These are phyloP conservation scores for Aegle marmelos DNA, from an alignment of 345 rosid genomes.

Conservation along the genomic window DNA sequence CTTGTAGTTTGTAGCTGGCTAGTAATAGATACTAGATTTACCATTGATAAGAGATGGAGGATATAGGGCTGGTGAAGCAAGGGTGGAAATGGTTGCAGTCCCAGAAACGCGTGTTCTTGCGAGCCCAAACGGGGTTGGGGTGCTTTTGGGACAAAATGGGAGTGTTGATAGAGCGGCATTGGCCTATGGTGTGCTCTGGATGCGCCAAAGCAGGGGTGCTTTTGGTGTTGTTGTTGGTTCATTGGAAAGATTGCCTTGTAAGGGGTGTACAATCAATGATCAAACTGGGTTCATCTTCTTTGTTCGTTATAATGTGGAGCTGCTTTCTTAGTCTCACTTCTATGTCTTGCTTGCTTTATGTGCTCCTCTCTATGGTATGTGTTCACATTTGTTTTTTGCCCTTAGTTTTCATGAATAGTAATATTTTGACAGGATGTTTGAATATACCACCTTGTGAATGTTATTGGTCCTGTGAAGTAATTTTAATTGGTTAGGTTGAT, in stretches of 20 bases:
- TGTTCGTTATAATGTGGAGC: conserved; percentile 96
- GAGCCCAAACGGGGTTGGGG: conserved; percentile 35
- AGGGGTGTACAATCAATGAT: conserved; percentile 70
- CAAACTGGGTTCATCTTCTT: conserved; percentile 77
- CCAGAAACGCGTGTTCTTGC: conserved; percentile 55
- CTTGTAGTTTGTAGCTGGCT: background rate
- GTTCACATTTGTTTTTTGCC: background rate
- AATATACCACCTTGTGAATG: background rate
- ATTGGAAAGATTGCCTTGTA: conserved; percentile 66
- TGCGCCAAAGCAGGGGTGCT: conserved; percentile 46
- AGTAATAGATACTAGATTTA: background rate
- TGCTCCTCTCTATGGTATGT: conserved; percentile 82
- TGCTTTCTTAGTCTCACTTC: conserved; percentile 97
- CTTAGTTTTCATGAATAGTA: background rate
- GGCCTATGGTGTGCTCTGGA: conserved; percentile 82
- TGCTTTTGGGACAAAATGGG: conserved; percentile 53
- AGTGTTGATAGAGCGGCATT: conserved; percentile 63
- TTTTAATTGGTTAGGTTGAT: background rate
- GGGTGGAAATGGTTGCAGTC: conserved; percentile 86
- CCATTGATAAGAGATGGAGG: conserved; percentile 56
- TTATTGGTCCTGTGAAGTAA: background rate
- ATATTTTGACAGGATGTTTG: too few species aligned
- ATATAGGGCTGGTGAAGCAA: conserved; percentile 79
- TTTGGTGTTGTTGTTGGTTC: conserved; percentile 42
- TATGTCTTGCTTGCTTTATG: conserved; percentile 77